phyloP scores from a whole-genome alignment of 768 basidiomycete genomes.

The Brasilioporus rufonigricans region DNA sequence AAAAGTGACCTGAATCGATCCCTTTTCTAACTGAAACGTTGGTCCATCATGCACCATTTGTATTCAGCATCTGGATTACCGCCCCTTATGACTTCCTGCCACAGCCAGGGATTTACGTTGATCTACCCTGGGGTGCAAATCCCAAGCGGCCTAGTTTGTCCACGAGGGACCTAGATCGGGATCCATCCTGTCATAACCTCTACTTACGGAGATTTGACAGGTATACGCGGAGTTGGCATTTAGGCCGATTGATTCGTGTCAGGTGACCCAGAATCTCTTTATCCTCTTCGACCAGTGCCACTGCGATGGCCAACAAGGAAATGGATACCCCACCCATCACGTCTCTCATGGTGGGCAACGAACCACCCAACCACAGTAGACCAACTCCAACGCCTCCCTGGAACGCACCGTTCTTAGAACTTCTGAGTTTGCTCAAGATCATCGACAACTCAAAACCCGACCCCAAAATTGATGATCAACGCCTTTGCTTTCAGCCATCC shows the following conservation, averaged over 20 bases:
- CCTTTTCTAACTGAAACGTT: no score
- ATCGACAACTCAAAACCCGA: not conserved
- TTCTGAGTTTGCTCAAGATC: constrained; percentile 4
- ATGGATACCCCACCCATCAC: not conserved
- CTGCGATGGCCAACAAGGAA: not conserved
- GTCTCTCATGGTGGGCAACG: not conserved
- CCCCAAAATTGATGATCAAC: not conserved
- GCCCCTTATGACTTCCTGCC: not conserved
- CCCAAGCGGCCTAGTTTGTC: not conserved
- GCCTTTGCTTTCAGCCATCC: not conserved
- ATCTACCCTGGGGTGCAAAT: not conserved
- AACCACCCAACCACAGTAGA: not conserved
- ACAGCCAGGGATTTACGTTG: not conserved
- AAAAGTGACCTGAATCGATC: no score
- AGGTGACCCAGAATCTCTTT: constrained; percentile 6
- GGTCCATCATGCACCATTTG: no score
- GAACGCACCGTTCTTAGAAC: constrained; percentile 7
- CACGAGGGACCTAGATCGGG: not conserved
- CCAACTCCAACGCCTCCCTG: not conserved
- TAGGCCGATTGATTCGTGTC: constrained; percentile 2
- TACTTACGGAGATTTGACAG: not conserved
- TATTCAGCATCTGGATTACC: not conserved
- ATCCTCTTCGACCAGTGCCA: constrained; percentile 13
- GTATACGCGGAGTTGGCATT: no score
- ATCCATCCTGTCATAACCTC: not conserved